Base-by-base conservation (phyloP, 2,329 filamentous ascomycete genomes). In the Trichothecium sympodiale region DNA sequence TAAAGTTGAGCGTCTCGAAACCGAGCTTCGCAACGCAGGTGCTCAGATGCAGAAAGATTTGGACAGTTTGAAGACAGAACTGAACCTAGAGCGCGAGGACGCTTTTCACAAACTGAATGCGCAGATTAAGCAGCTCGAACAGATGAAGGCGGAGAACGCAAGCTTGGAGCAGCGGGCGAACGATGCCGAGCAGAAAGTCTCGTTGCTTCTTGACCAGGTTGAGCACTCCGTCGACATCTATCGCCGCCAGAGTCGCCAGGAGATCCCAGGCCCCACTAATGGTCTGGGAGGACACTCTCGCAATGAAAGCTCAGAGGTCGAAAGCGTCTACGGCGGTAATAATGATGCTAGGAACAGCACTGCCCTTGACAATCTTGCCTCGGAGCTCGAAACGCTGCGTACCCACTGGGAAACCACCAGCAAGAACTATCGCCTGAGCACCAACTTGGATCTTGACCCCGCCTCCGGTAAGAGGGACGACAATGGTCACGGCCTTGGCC, bases 391-490 rank as follows among this genome's bases (percentile, higher is more conserved):
- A 55, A 83, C 84, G 10, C 69, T 98, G 33, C 77, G 89, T 35
- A 84, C 70, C 35, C 88, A 95, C 50, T 98, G 91, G 91, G 87
- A 96, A 61, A 85, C 81, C 28, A 94, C 87, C 10, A 95, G 89
- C 62, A 91, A 93, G 59, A 93, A 85, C 50, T 95, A 96, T 57
- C 81, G 91, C 17, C 65, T 95, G 31, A 94, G 85, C 58, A 88
- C 81, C 51, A 78, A 83, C 35, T 93, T 94, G 49, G 88, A 95
- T 53, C 88, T 93, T 48, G 88, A 94, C 38, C 45, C 53, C 16
- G 64, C 48, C 5, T 48, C 58, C 18, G 38, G 37, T 33, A 67
- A 64, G 44, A 63, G 62, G 34, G 59, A 64, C 15, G 65, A 68
- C 28, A 65, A 70, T 7, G 60, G 41, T 20, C 31, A 46, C 8